Evolutionary conservation across 768 basidiomycete genomes (phyloP).

Genomic region (Candolleomyces aberdarensis): DNA sequence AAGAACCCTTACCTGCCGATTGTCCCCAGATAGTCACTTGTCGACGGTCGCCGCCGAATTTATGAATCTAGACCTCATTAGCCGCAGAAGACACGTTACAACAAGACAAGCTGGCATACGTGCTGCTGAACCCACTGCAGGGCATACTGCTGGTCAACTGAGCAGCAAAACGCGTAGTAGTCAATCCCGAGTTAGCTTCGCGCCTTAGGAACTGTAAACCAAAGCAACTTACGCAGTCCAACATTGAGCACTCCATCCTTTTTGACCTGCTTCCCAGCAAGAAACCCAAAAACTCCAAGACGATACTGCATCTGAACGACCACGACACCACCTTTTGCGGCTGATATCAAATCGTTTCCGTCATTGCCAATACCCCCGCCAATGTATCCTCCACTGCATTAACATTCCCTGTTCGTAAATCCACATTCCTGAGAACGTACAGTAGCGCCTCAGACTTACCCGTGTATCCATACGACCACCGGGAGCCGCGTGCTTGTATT

Average conservation of each 20-base stretch:
- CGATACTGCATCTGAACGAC: constrained; percentile 42
- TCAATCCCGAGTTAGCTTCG: too few species aligned
- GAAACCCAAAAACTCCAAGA: constrained; percentile 44
- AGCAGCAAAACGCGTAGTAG: too few species aligned
- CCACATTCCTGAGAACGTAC: too few species aligned
- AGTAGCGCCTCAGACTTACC: constrained; percentile 18
- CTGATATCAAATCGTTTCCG: constrained; percentile 34
- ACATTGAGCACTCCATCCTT: constrained; percentile 42
- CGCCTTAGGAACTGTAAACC: too few species aligned
- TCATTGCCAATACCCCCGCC: constrained; percentile 21
- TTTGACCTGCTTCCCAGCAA: constrained; percentile 41
- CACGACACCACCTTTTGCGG: constrained; percentile 31
- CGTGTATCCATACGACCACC: constrained; percentile 44
- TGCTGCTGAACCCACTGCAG: constrained; percentile 40
- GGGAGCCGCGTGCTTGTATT: constrained; percentile 20
- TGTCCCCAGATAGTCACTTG: constrained; percentile 43
- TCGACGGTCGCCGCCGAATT: constrained; percentile 39
- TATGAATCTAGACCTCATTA: constrained; percentile 24
- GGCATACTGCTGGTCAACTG: constrained; percentile 44
- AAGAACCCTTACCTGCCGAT: constrained; percentile 29
- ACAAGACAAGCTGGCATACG: constrained; percentile 16
- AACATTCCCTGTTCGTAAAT: background rate
- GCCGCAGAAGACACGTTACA: too few species aligned
- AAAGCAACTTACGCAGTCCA: constrained; percentile 41
- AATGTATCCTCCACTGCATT: constrained; percentile 29